Evolutionary conservation across 2,329 filamentous ascomycete genomes (phyloP).

Genomic region (Verticillium nubilum): DNA sequence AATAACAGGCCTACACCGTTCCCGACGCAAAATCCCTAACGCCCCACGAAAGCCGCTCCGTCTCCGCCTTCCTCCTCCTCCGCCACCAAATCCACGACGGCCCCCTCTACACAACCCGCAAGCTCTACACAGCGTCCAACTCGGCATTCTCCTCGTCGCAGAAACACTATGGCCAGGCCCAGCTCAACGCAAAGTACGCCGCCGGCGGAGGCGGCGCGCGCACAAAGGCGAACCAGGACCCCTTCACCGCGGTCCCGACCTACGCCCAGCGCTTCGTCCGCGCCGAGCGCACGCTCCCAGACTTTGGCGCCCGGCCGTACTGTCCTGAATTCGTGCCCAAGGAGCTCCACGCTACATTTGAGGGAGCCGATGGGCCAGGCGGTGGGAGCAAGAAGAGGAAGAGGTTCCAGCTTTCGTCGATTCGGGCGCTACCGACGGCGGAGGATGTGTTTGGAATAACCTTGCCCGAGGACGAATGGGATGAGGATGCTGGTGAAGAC

Average conservation of each 20-base stretch:
- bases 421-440: conserved; percentile 42
- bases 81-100: conserved; percentile 51
- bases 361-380: conserved; percentile 33
- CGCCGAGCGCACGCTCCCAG: conserved; percentile 46
- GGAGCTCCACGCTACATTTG: conserved; percentile 50
- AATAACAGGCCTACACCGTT: conserved; percentile 41
- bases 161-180: conserved; percentile 50
- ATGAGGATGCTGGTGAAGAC: conserved; percentile 22
- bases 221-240: conserved; percentile 51
- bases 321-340: conserved; percentile 48
- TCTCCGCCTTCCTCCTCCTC: conserved; percentile 49
- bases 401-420: conserved; percentile 39
- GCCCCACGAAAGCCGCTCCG: conserved; percentile 36
- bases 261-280: conserved; percentile 51
- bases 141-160: conserved; percentile 31
- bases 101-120: conserved; percentile 48
- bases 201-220: conserved; percentile 23
- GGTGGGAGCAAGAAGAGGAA: conserved; percentile 22
- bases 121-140: conserved; percentile 23
- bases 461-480: neutral
- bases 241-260: conserved; percentile 53
- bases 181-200: conserved; percentile 52
- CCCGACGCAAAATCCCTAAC: conserved; percentile 38
- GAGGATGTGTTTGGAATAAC: conserved; percentile 43
- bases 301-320: conserved; percentile 45